Base-by-base conservation (phyloP, 2,329 filamentous ascomycete genomes). In the Fusarium aywerte region DNA sequence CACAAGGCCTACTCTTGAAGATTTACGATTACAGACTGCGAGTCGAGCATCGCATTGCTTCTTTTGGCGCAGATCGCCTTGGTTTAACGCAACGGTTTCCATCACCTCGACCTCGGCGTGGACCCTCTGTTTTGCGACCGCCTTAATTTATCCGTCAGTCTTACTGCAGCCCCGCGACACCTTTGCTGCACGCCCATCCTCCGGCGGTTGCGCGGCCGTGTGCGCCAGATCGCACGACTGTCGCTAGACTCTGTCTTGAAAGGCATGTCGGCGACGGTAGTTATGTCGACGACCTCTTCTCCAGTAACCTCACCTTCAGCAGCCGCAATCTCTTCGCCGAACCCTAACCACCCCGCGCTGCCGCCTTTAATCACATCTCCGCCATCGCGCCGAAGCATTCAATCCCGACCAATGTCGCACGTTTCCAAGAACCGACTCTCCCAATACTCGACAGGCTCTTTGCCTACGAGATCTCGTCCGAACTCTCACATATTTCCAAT, bases 391-490 rank as follows among this genome's bases (percentile, higher is more conserved):
- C 85, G 87, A 76, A 83, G 89, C 75, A 86, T 83, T 73, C 78
- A 87, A 60, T 84, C 89, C 73, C 74, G 89, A 71, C 90, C 92
- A 70, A 86, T 87, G 79, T 93, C 91, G 74, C 91, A 93, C 75
- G 91, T 89, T 73, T 90, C 90, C 66, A 94, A 89, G 80, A 91
- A 92, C 76, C 88, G 93, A 57, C 83, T 96, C 73, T 97, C 93
- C 66, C 91, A 92, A 75, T 95, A 94, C 81, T 96, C 92, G 66
- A 89, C 85, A 73, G 82, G 87, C 60, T 94, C 92, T 16, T 84
- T 83, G 60, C 85, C 85, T 49, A 85, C 86, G 65, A 87, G 90
- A 65, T 97, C 93, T 67, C 89, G 93, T 62, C 92, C 93, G 20
- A 85, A 85, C 56, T 97, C 93, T n/a, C 87, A 91, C 74, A 85